These are phyloP conservation scores for Penicillium crustosum DNA, from an alignment of 2,329 filamentous ascomycete species.

Conservation along the genomic window DNA sequence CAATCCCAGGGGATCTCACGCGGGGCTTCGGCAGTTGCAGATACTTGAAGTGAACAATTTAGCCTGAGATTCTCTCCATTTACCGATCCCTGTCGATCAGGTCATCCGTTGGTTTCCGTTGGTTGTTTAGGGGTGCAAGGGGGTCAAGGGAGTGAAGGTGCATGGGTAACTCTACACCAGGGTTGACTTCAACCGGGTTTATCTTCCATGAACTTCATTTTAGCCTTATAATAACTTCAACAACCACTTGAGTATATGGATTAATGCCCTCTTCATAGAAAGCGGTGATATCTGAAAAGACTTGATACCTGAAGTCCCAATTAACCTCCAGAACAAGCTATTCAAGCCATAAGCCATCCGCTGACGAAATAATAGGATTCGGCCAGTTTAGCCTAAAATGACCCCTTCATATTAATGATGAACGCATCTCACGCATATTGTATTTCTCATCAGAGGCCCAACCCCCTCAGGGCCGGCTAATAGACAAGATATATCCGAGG, in stretches of 20 bases:
- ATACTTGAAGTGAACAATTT: background rate
- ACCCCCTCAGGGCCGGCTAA: background rate
- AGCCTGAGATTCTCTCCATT: background rate
- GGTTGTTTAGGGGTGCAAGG: background rate
- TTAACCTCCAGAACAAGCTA: constrained; percentile 1
- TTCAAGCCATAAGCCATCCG: constrained; percentile 6
- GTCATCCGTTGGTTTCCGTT: background rate
- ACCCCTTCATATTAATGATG: background rate
- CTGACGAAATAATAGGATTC: background rate
- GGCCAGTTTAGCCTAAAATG: constrained; percentile 10
- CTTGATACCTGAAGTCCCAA: background rate
- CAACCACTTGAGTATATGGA: background rate
- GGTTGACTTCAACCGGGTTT: background rate
- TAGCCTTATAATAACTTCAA: background rate
- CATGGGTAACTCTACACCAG: background rate
- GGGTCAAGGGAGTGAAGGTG: background rate
- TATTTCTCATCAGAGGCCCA: background rate
- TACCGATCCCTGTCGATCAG: background rate
- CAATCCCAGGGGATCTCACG: constrained; percentile 18
- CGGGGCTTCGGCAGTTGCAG: constrained; percentile 6
- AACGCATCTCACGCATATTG: background rate
- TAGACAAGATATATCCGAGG: background rate
- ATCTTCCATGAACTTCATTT: background rate
- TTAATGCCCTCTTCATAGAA: background rate
- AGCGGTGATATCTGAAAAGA: background rate